These are phyloP conservation scores for Phlyctochytrium planicorne DNA, from an alignment of 192 early-diverging fungal species.

Conservation along the genomic window DNA sequence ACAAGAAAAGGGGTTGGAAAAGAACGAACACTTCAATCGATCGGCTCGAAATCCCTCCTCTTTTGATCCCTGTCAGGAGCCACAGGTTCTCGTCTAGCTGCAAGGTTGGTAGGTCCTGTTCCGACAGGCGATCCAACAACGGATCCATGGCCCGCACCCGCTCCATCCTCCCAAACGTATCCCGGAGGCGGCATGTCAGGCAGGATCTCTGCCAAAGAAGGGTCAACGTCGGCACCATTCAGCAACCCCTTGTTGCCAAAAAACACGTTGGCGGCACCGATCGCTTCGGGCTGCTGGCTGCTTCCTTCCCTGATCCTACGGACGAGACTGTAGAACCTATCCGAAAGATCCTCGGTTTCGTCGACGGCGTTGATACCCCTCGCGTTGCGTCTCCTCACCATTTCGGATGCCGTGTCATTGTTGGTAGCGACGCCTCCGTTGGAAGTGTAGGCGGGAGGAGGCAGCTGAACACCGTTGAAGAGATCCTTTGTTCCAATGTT, in stretches of 20 bases:
- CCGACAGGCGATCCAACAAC: too few species aligned
- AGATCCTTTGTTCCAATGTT: conserved; percentile 38
- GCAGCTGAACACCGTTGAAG: conserved; percentile 20
- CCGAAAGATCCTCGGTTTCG: conserved; percentile 30
- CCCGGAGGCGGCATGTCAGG: conserved; percentile 26
- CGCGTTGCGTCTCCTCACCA: neutral
- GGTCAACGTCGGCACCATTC: neutral
- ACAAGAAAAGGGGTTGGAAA: too few species aligned
- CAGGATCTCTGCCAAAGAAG: conserved; percentile 21
- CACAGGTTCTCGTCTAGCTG: too few species aligned
- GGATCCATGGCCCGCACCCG: too few species aligned
- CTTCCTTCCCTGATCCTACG: conserved; percentile 18
- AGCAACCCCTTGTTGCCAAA: conserved; percentile 18
- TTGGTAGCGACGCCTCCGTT: neutral
- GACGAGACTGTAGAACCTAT: conserved; percentile 32
- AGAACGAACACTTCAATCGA: too few species aligned
- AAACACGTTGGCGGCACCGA: conserved; percentile 22
- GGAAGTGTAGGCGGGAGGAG: too few species aligned
- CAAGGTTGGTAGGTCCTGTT: too few species aligned
- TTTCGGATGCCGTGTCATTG: neutral
- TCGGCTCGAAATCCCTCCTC: too few species aligned
- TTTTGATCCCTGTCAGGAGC: too few species aligned
- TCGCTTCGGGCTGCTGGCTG: conserved; percentile 13
- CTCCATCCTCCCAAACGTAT: too few species aligned
- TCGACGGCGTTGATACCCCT: conserved; percentile 21